A percentile compares a stretch with the other conserved stretches of the same genome.
Evolutionary conservation across 192 early-diverging fungal species (phyloP).

Genomic region (Phlyctochytrium planicorne): DNA sequence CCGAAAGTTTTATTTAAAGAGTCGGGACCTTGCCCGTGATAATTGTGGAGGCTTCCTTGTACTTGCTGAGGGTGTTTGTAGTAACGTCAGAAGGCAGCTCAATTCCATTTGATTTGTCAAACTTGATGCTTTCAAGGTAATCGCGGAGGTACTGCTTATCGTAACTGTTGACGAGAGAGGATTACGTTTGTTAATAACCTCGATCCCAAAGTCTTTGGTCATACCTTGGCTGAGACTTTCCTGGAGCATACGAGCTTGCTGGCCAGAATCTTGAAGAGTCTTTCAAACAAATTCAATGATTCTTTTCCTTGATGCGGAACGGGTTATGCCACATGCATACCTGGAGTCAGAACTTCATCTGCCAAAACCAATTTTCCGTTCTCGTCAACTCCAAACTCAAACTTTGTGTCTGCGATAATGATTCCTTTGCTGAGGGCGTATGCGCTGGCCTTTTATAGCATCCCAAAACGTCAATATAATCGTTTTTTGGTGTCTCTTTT

Average conservation of each 20-base stretch:
- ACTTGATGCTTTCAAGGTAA: slow-evolving; percentile 81
- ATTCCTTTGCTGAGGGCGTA: slow-evolving; percentile 84
- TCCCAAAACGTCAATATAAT: not conserved
- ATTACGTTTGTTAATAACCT: not conserved
- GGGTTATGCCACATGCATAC: too few relatives aligned
- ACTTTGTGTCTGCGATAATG: slow-evolving; percentile 99
- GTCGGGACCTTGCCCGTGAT: slow-evolving; percentile 55
- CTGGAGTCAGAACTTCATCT: slow-evolving; percentile 97
- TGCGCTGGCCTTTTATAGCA: slow-evolving; percentile 62
- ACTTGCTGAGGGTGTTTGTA: slow-evolving; percentile 84
- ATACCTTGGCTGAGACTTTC: slow-evolving; percentile 67
- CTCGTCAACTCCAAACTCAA: slow-evolving; percentile 96
- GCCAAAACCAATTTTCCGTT: slow-evolving; percentile 79
- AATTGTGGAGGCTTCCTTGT: slow-evolving; percentile 84
- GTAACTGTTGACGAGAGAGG: too few relatives aligned
- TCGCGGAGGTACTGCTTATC: slow-evolving; percentile 98
- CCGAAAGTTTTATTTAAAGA: not conserved
- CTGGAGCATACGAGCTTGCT: slow-evolving; percentile 72
- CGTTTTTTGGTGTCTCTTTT: too few relatives aligned
- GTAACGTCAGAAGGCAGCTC: slow-evolving; percentile 81
- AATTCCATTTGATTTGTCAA: slow-evolving; percentile 86
- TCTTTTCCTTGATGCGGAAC: not conserved
- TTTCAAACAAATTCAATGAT: slow-evolving; percentile 26
- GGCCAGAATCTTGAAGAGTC: slow-evolving; percentile 99
- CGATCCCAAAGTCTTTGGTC: not conserved